phyloP scores from a whole-genome alignment of 768 basidiomycete genomes.

The Tylopilus plumbeoviolaceoides region DNA sequence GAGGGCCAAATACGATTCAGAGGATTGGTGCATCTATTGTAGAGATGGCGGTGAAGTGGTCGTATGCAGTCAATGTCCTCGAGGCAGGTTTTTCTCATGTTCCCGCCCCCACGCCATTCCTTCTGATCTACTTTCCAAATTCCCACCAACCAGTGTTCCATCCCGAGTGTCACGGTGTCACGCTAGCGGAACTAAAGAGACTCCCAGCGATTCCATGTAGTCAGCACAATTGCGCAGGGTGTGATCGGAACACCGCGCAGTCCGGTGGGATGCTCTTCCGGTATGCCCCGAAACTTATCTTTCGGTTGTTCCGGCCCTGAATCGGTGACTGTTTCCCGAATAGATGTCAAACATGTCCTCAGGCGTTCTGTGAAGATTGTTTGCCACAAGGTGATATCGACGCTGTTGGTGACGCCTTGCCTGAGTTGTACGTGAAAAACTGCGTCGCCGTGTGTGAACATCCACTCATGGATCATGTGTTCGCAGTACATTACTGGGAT shows the following conservation, averaged over 20 bases:
- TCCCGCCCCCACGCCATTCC: slow-evolving; percentile 1
- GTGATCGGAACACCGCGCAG: slow-evolving; percentile 40
- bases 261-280: slow-evolving; percentile 58
- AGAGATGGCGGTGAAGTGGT: slow-evolving; percentile 55
- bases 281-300: slow-evolving; percentile 25
- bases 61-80: slow-evolving; percentile 47
- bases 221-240: slow-evolving; percentile 49
- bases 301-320: slow-evolving; percentile 2
- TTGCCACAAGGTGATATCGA: slow-evolving; percentile 47
- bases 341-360: slow-evolving; percentile 57
- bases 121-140: background rate
- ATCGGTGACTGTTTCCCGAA: background rate
- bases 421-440: slow-evolving; percentile 49
- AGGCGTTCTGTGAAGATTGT: slow-evolving; percentile 62
- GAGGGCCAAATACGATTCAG: slow-evolving; percentile 40
- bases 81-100: slow-evolving; percentile 36
- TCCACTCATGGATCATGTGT: slow-evolving; percentile 9
- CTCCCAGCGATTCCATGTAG: slow-evolving; percentile 34
- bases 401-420: slow-evolving; percentile 50
- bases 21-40: slow-evolving; percentile 59
- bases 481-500: slow-evolving; percentile 40
- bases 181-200: slow-evolving; percentile 26
- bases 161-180: slow-evolving; percentile 42
- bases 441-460: background rate
- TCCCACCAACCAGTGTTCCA: slow-evolving; percentile 46